These are phyloP conservation scores for Trapa incisa DNA, from an alignment of 345 rosid genomes.

Conservation along the genomic window DNA sequence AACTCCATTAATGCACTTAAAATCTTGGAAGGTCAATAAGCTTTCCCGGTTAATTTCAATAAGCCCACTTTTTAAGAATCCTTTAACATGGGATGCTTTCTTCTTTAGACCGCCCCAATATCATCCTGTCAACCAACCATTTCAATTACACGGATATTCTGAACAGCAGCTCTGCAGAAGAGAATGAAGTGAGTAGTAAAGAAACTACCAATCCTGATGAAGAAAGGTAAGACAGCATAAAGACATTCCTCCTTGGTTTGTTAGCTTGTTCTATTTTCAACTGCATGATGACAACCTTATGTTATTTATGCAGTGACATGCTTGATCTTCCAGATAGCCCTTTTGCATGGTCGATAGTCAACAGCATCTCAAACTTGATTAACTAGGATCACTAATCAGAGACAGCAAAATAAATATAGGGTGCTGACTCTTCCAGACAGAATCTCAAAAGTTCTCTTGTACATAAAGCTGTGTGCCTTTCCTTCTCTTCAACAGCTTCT, in stretches of 20 bases:
- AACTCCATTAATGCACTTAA: conserved; percentile 24
- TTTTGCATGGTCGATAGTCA: conserved; percentile 25
- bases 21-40: conserved; percentile 22
- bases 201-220: conserved; percentile 23
- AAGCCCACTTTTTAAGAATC: neutral
- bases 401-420: neutral
- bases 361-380: conserved; percentile 12
- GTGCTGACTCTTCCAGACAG: conserved; percentile 1
- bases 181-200: conserved; percentile 11
- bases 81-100: neutral
- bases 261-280: neutral
- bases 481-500: neutral
- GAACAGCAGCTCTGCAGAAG: conserved; percentile 18
- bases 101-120: conserved; percentile 15
- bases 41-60: neutral
- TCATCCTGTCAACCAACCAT: conserved; percentile 24
- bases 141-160: conserved; percentile 26
- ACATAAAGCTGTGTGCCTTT: neutral
- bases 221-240: conserved; percentile 22
- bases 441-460: conserved; percentile 1
- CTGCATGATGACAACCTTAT: no score
- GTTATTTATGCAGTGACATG: conserved; percentile 23
- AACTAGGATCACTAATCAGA: neutral
- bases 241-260: no score
- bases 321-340: conserved; percentile 46